Evolutionary conservation across 345 rosid species (phyloP).

Genomic region (Melaleuca quinquenervia): DNA sequence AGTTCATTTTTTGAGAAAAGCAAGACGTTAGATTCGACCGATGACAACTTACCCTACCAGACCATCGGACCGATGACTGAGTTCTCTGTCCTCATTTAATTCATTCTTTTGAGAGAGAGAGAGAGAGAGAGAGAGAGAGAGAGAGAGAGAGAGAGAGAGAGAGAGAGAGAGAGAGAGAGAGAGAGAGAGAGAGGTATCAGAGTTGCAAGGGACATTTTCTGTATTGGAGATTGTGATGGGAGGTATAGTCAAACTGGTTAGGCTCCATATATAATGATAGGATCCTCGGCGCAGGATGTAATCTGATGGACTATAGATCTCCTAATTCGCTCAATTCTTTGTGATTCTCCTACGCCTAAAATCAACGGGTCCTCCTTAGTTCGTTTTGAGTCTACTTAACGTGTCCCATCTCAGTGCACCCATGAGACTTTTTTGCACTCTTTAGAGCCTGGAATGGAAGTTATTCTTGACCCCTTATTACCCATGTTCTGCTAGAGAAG

Average conservation of each 20-base stretch:
- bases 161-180: background rate
- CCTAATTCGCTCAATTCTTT: background rate
- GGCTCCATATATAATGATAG: background rate
- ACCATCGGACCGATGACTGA: background rate
- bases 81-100: background rate
- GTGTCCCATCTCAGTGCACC: background rate
- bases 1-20: background rate
- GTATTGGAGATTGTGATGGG: background rate
- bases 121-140: background rate
- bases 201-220: background rate
- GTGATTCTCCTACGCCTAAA: background rate
- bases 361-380: background rate
- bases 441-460: background rate
- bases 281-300: background rate
- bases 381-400: background rate
- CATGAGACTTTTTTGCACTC: background rate
- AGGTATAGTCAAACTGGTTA: background rate
- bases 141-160: background rate
- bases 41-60: background rate
- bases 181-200: background rate
- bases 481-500: background rate
- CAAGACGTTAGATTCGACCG: background rate
- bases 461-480: background rate
- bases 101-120: background rate
- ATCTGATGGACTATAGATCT: background rate